A percentile compares a stretch with the other conserved stretches of the same genome.
These are phyloP conservation scores for Neurospora sublineolata DNA, from an alignment of 495 filamentous ascomycete genomes.

Conservation along the genomic window DNA sequence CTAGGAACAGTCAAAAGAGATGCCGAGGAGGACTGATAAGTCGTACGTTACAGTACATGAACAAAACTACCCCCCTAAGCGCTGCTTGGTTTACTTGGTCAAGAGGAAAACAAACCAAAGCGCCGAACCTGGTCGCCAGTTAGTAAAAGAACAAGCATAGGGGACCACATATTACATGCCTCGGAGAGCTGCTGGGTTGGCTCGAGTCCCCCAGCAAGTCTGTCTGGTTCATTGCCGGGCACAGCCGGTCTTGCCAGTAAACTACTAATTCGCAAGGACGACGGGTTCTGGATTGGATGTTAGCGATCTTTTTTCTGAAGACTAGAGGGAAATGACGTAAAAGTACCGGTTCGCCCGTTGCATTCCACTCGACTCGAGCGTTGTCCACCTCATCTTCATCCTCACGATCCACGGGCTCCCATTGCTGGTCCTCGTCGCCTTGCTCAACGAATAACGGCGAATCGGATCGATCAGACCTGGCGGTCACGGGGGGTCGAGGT, in stretches of 20 bases:
- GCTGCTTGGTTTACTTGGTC: neutral
- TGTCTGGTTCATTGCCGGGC: conserved; percentile 13
- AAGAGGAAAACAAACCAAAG: conserved; percentile 39
- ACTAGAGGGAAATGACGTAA: neutral
- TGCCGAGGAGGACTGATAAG: neutral
- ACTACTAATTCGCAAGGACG: conserved; percentile 26
- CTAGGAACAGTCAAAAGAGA: neutral
- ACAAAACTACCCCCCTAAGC: neutral
- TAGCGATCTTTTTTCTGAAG: conserved; percentile 7
- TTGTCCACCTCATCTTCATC: conserved; percentile 55
- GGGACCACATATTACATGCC: conserved; percentile 20
- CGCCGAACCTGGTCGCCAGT: conserved; percentile 31
- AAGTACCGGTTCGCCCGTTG: conserved; percentile 43
- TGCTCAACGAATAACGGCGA: conserved; percentile 62
- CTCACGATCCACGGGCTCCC: conserved; percentile 68
- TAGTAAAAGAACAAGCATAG: conserved; percentile 4
- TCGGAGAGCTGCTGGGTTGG: conserved; percentile 59
- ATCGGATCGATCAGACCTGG: conserved; percentile 55
- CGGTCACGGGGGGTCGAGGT: conserved; percentile 42
- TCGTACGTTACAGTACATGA: neutral
- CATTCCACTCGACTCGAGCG: conserved; percentile 64
- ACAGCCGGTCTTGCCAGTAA: conserved; percentile 22
- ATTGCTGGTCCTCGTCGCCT: conserved; percentile 59
- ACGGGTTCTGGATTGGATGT: conserved; percentile 21
- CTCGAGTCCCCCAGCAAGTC: conserved; percentile 33